Conservation (phyloP, 441 rosid species). For the Pelargonium myrrhifolium region DNA sequence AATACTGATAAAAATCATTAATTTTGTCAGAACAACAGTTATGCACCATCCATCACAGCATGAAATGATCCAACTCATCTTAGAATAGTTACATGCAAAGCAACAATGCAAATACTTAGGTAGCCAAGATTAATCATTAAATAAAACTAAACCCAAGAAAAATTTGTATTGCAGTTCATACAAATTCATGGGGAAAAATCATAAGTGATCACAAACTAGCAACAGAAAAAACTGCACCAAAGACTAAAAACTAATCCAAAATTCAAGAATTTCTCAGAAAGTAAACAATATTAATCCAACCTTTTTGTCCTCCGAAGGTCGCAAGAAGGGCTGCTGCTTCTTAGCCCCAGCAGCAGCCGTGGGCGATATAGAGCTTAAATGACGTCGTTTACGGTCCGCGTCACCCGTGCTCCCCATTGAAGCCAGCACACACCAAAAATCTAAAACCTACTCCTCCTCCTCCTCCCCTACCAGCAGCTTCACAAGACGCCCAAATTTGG, state of each 20-base stretch:
- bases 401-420: conserved; percentile 92
- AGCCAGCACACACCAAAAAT: conserved; percentile 31
- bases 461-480: conserved; percentile 13
- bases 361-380: conserved; percentile 71
- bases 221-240: no score
- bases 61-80: background rate
- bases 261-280: background rate
- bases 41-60: background rate
- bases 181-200: background rate
- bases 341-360: conserved; percentile 54
- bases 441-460: conserved; percentile 26
- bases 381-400: conserved; percentile 86
- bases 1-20: no score
- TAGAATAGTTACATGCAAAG: background rate
- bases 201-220: no score
- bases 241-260: background rate
- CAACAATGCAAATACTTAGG: background rate
- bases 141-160: background rate
- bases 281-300: conserved; percentile 18
- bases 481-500: conserved; percentile 12
- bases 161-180: background rate
- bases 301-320: conserved; percentile 79
- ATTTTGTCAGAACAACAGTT: background rate
- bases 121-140: background rate
- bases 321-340: conserved; percentile 54